Percentiles rank a stretch among this genome's conserved stretches.
Conservation (phyloP, 306 rosid genomes). For the Castanea mollissima region DNA sequence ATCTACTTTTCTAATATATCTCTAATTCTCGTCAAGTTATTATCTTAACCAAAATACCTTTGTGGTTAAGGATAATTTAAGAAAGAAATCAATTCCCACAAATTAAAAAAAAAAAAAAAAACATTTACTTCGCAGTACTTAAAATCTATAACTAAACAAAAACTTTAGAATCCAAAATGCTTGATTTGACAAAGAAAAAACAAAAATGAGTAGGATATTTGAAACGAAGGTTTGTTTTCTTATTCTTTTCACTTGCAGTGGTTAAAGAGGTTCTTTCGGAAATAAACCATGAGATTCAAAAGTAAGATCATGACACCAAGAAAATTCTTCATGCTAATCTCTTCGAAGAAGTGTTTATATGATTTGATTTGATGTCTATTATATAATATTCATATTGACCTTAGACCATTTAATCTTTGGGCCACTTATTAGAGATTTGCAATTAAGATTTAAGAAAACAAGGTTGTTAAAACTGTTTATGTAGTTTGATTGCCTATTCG, state of each 20-base stretch:
- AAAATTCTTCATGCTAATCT: slow-evolving; percentile 33
- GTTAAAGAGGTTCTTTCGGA: background rate
- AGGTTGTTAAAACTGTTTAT: slow-evolving; percentile 25
- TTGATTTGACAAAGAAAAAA: background rate
- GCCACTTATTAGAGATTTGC: slow-evolving; percentile 8
- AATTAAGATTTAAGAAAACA: slow-evolving; percentile 11
- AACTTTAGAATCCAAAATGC: background rate
- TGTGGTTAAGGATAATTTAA: background rate
- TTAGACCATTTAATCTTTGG: slow-evolving; percentile 5
- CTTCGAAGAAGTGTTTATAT: slow-evolving; percentile 1
- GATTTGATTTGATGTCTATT: slow-evolving; percentile 34
- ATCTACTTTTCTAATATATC: background rate
- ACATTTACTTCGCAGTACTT: background rate
- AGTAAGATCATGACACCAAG: slow-evolving; percentile 23
- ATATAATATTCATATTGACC: slow-evolving; percentile 27
- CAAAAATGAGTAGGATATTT: background rate
- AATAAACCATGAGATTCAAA: slow-evolving; percentile 12
- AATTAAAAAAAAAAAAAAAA: too few relatives aligned
- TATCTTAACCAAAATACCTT: background rate
- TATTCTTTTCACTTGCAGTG: background rate
- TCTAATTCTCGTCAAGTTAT: slow-evolving; percentile 2
- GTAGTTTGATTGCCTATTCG: slow-evolving; percentile 19
- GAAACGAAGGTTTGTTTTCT: background rate
- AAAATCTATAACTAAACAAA: background rate
- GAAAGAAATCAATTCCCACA: background rate